Conservation (phyloP, 768 basidiomycete species). For the Lactarius trivialis region DNA sequence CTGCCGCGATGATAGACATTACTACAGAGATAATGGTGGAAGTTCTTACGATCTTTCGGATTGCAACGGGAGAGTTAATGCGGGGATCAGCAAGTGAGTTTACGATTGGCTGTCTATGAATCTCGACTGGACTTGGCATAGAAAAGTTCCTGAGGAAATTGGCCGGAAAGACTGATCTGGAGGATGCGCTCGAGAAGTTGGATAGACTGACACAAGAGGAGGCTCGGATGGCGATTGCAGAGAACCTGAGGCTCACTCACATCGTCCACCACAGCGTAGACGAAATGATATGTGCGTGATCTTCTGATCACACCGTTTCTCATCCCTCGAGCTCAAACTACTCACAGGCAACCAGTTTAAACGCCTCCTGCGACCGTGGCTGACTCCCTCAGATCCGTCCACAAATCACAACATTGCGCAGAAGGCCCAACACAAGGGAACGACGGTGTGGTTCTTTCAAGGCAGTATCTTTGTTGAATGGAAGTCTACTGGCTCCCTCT, state of each 20-base stretch:
- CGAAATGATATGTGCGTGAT: background rate
- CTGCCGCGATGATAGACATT: background rate
- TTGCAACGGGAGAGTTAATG: background rate
- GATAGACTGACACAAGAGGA: too few species aligned
- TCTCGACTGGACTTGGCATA: background rate
- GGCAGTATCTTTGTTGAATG: background rate
- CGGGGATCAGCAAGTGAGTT: background rate
- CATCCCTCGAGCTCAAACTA: background rate
- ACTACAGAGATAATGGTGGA: background rate
- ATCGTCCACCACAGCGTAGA: background rate
- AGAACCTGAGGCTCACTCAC: background rate
- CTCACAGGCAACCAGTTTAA: background rate
- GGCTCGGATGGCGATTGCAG: background rate
- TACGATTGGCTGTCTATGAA: background rate
- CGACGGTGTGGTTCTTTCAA: background rate
- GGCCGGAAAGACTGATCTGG: too few species aligned
- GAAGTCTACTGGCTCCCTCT: background rate
- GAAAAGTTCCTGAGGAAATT: too few species aligned
- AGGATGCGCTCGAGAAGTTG: too few species aligned
- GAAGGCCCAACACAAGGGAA: background rate
- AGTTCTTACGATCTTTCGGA: background rate
- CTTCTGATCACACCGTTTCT: background rate
- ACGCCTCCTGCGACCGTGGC: background rate
- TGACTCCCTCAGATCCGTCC: background rate
- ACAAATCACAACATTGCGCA: background rate